Percentiles rank a stretch among this genome's conserved stretches.
Evolutionary conservation across 2,329 filamentous ascomycete species (phyloP).

Genomic region (Aspergillus alliaceus): DNA sequence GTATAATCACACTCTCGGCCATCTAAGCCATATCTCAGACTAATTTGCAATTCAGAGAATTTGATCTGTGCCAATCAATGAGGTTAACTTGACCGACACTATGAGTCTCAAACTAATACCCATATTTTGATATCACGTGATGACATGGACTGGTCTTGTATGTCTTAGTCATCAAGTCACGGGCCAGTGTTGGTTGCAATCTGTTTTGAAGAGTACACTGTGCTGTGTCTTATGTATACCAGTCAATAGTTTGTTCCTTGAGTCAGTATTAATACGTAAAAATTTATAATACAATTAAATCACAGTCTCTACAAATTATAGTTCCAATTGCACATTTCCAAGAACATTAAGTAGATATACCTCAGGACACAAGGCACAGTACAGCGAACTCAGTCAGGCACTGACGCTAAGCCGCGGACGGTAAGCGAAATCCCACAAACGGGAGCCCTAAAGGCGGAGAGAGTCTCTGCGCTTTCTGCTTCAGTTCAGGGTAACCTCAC

Average conservation of each 20-base stretch:
- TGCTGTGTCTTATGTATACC: no score
- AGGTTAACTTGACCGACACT: background rate
- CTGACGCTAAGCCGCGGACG: conserved; percentile 21
- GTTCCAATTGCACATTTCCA: no score
- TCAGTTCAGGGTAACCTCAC: conserved; percentile 37
- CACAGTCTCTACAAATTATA: no score
- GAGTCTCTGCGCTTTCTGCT: conserved; percentile 27
- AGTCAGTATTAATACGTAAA: no score
- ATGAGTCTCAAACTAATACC: background rate
- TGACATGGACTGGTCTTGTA: background rate
- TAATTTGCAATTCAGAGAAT: background rate
- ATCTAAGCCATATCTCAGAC: background rate
- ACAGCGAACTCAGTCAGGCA: no score
- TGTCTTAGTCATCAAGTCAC: background rate
- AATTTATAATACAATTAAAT: no score
- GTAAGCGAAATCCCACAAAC: conserved; percentile 44
- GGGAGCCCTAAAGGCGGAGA: conserved; percentile 30
- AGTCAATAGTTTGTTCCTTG: no score
- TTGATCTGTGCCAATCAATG: background rate
- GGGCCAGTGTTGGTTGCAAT: background rate
- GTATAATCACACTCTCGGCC: no score
- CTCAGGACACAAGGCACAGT: background rate
- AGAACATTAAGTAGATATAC: no score
- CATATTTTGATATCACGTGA: conserved; percentile 13
- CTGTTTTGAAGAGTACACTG: no score